Base-by-base conservation (phyloP, 768 basidiomycete genomes). In the Galerina marginata region DNA sequence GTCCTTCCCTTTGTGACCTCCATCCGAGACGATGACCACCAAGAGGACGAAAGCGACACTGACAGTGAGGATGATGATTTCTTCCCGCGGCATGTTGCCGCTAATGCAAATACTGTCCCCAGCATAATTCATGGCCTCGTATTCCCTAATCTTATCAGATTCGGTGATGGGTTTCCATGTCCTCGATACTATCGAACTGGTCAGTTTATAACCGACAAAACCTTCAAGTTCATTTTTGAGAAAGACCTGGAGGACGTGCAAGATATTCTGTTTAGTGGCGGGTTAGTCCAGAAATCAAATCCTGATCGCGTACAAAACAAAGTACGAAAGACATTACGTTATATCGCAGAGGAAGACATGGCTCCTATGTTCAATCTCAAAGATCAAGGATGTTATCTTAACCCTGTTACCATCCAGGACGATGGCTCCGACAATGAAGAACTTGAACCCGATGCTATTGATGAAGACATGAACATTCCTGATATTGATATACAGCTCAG, bases 141-240 rank as follows among this genome's bases (percentile, higher is more conserved):
- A 2, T 67, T 67, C 52, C 39, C 65, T 10, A 56, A 58, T 11
- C 20, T 39, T 7, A 36, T 65, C 12, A 46, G 38, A 26, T 38
- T 63, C 20, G 64, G 59, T 2, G 52, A 59, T 11, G 38, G 37
- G 5, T 37, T 48, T 10, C 53, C 54, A 4, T 60, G 63, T 16
- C 66, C 66, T 39, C 59, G 62, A 3, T 48, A 65, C 40, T 6
- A 12, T 5, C 39, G 10, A 20, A 20, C 20, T 46, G 37, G 20
- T 10, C 9, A 9, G 4, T 43, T 43, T 23, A 14, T 70, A 2
- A 15, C 29, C 1, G 53, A 60, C 1, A 33, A 23, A 2, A 58
- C 64, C 0, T 66, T 68, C 36, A 37, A 53, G 39, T 64, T 48
- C 26, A 48, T 70, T 6, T 68, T 67, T 16, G 59, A 60, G 5